A percentile compares a stretch with the other conserved stretches of the same genome.
Evolutionary conservation across 192 early-diverging fungal species (phyloP).

Genomic region (Linnemannia hyalina): DNA sequence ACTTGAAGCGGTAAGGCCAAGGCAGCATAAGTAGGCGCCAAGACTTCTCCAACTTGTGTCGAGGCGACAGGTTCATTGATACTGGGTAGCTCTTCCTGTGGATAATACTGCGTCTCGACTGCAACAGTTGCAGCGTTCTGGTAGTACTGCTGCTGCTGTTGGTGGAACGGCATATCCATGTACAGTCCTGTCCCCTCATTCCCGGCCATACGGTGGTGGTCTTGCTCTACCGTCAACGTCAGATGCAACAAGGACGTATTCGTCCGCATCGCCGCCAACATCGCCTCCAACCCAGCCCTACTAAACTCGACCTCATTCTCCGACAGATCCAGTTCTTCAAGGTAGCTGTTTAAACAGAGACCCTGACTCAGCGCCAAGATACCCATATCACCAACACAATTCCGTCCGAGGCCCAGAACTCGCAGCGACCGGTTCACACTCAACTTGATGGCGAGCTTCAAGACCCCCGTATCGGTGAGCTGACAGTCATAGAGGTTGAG

Average conservation of each 20-base stretch:
- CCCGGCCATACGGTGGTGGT: slow-evolving; percentile 8
- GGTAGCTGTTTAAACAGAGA: slow-evolving; percentile 20
- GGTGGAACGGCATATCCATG: not conserved
- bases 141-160: slow-evolving; percentile 11
- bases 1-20: slow-evolving; percentile 14
- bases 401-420: slow-evolving; percentile 30
- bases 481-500: slow-evolving; percentile 53
- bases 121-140: not conserved
- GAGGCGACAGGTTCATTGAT: not conserved
- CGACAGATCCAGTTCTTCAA: slow-evolving; percentile 50
- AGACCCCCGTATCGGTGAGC: slow-evolving; percentile 41
- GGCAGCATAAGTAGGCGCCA: slow-evolving; percentile 32
- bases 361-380: slow-evolving; percentile 40
- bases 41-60: slow-evolving; percentile 25
- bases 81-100: not conserved
- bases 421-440: slow-evolving; percentile 44
- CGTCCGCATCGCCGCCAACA: slow-evolving; percentile 34
- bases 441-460: slow-evolving; percentile 42
- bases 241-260: slow-evolving; percentile 39
- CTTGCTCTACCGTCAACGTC: slow-evolving; percentile 23
- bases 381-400: slow-evolving; percentile 43
- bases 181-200: slow-evolving; percentile 2
- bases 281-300: slow-evolving; percentile 36
- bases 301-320: slow-evolving; percentile 42
- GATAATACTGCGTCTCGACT: not conserved